Evolutionary conservation across 305 asterid genomes (phyloP), one percentile per base, ranked within the genome.

Genomic region (Fraxinus albicans): DNA sequence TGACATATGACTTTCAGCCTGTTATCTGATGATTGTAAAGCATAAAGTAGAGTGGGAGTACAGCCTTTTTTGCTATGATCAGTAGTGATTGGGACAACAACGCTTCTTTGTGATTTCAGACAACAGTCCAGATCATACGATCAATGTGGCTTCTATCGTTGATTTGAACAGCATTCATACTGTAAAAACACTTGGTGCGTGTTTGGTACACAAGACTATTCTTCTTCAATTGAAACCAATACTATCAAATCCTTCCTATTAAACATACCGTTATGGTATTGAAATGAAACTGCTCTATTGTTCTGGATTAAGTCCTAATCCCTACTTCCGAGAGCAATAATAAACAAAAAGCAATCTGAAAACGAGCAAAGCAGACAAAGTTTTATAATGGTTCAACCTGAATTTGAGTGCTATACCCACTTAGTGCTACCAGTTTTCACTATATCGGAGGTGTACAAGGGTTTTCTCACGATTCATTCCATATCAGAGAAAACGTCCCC

Each of bases 141-240:
- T 47, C 67, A 60, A 76, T 79, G 75, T 29, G 72, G 23, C 63
- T 58, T 82, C 15, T 12, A 77, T 50, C 81, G 70, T 27, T 77
- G 15, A 12, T 34, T 73, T 55, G 67, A 78, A 53, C 13, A 35
- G 67, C 21, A 10, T 8, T 17, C 35, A 67, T 77, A 21, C 25
- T 31, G 9, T 31, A 40, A 27, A 40, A 78, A 60, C 36, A 33
- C 63, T 15, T 21, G 27, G 36, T 58, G 27, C 12, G 1, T 58
- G 29, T 58, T n/a, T 21, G 23, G 63, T 15, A 50, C 63, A 50
- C 63, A 50, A 0, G 63, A 15, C 21, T 1, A 15, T 17, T 15
- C 7, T 15, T 15, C 63, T 17, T 17, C 21, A 15, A 17, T 50
- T 15, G 2, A 4, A 50, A 15, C 21, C 63, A 50, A 13, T 15